Base-by-base conservation (phyloP, 2,329 filamentous ascomycete species). In the Bipolaris sorokiniana region DNA sequence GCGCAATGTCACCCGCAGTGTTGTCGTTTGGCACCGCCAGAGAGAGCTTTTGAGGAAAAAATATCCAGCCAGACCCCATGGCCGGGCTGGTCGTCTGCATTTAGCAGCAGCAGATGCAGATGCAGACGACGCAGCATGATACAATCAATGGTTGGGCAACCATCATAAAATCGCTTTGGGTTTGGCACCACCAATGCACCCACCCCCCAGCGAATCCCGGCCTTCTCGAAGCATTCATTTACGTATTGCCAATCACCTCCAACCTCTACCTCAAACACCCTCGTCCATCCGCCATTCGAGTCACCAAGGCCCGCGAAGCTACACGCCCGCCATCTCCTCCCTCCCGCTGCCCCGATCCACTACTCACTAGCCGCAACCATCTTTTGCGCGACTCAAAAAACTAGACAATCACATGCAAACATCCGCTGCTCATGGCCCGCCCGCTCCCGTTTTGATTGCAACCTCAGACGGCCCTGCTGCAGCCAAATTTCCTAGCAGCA, bases 231-330 rank as follows among this genome's bases (percentile, higher is more conserved):
- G 58, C 64, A 54, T 70, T 69, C 55, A 48, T 69, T 73, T 71
- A 71, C 67, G 59, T 73, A 61, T 68, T 70, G 63, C 65, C 63
- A 65, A 68, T 64, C 57, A 36, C 44, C 55, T 59, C 41, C 22
- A 58, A 56, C 45, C 56, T 65, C 41, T 44, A 31, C 47, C 36
- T 42, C 51, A 46, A 48, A 51, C 37, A 40, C 28, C 47, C 52
- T 50, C 45, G 50, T 31, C 23, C 15, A 26, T 38, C 50, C 50
- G 48, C 47, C 52, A 52, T 57, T 38, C 34, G 41, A 33, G 16
- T 28, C 54, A 42, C 31, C 37, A 47, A 48, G 36, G 42, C 16
- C 33, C 40, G 34, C 50, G 41, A 40, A 38, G 42, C 22, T 37
- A 49, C 34, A 48, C 40, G 23, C 52, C 26, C 22, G 49, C 50